These are phyloP conservation scores for Leishmania amazonensis DNA, from an alignment of 208 protist genomes.

Conservation along the genomic window DNA sequence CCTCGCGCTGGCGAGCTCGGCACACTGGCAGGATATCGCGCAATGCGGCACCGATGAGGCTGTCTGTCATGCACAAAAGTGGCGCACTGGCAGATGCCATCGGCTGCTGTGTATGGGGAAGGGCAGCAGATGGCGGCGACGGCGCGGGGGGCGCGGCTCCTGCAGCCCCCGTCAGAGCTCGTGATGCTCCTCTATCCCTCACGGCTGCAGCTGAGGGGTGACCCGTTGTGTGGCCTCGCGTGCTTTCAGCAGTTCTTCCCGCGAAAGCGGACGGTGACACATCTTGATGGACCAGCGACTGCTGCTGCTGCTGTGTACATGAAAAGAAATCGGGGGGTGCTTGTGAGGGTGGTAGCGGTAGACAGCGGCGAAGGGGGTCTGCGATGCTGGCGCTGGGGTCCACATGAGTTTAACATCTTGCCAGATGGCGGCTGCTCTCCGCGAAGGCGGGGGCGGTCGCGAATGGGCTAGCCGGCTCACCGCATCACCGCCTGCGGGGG, in stretches of 20 bases:
- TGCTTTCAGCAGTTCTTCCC: background rate
- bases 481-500: no score
- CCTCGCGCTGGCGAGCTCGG: slow-evolving; percentile 22
- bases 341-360: slow-evolving; percentile 14
- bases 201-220: background rate
- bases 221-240: background rate
- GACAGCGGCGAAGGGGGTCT: slow-evolving; percentile 13
- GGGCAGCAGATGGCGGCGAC: background rate
- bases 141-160: background rate
- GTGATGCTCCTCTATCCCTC: background rate
- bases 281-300: background rate
- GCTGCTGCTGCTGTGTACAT: background rate
- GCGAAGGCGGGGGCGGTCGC: background rate
- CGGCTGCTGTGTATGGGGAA: background rate
- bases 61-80: slow-evolving; percentile 26
- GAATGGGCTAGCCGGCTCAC: background rate
- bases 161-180: background rate
- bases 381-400: slow-evolving; percentile 8
- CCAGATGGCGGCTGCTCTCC: slow-evolving; percentile 11
- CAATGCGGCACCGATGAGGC: slow-evolving; percentile 27
- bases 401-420: slow-evolving; percentile 26
- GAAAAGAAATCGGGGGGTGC: background rate
- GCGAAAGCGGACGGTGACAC: background rate
- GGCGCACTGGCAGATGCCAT: background rate
- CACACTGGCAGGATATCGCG: slow-evolving; percentile 27